Base-by-base conservation (phyloP, 2,329 filamentous ascomycete species). In the Chaetomium strumarium region DNA sequence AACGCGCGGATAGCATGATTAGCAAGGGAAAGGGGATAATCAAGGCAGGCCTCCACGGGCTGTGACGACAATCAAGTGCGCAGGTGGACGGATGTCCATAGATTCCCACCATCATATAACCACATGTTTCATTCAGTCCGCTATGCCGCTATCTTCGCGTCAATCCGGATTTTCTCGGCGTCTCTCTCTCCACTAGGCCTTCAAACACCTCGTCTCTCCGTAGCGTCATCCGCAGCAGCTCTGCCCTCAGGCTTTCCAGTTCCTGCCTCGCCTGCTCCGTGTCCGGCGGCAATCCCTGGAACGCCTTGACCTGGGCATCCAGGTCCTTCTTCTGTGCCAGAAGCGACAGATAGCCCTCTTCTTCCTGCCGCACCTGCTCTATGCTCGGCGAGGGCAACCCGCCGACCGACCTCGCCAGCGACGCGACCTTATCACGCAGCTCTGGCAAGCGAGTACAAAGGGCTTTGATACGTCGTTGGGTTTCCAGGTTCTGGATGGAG, bases 201-300 rank as follows among this genome's bases (percentile, higher is more conserved):
- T 92, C 89, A 65, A 95, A 95, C 50, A 89, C 74, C 30, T 72
- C 76, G 66, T 96, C 89, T 49, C 90, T 78, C 60, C 77, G 75
- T 58, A 75, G 75, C 29, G 77, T 83, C 47, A 89, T 69, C 10
- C 71, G 70, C 37, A 77, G 75, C 42, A 95, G 71, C 62, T 90
- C 81, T 2, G 72, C 70, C 55, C 86, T 79, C 40, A 90, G 69
- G 30, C 75, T 72, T 58, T 87, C 85, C 29, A 96, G 75, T 65
- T 88, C 83, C n/a, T 74, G 70, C 60, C 84, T 78, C 34, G 90
- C 90, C 43, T 80, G 76, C 44, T 84, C 78, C 9, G 79, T 70
- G 63, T 95, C 84, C 6, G 83, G 83, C 1, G 90, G 87, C 55
- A 96, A 68, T 7, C 85, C 83, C 49, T 84, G 79, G 60, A 90